Evolutionary conservation across 148 eudicot species (phyloP).

Genomic region (Nyssa sinensis): DNA sequence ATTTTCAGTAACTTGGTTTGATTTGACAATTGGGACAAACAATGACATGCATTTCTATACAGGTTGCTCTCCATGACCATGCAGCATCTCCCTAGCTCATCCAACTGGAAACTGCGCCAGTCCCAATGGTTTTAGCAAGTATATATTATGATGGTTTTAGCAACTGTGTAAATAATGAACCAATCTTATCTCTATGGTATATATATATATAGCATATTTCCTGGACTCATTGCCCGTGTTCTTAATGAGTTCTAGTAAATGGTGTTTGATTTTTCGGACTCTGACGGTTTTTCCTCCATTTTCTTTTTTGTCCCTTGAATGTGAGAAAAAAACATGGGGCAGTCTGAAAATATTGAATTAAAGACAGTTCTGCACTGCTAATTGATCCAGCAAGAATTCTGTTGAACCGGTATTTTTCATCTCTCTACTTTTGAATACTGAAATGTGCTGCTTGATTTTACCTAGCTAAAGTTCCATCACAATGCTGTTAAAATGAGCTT

Average conservation of each 20-base stretch:
- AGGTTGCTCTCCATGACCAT: constrained; percentile 6
- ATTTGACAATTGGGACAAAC: background rate
- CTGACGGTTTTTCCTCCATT: background rate
- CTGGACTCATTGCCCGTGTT: constrained; percentile 4
- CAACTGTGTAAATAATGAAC: constrained; percentile 12
- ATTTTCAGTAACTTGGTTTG: constrained; percentile 10
- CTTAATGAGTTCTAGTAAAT: background rate
- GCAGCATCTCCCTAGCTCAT: background rate
- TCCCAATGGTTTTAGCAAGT: background rate
- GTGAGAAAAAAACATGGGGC: background rate
- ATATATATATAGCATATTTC: background rate
- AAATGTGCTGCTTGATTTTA: too few relatives aligned
- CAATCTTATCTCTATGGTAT: background rate
- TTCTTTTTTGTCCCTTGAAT: background rate
- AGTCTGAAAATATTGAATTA: background rate
- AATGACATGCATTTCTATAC: constrained; percentile 4
- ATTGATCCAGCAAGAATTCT: background rate
- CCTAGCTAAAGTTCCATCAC: too few relatives aligned
- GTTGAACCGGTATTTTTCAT: too few relatives aligned
- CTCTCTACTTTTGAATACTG: too few relatives aligned
- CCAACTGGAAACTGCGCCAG: background rate
- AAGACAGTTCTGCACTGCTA: background rate
- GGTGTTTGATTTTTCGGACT: background rate
- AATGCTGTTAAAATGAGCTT: too few relatives aligned
- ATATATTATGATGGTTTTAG: background rate